Base-by-base conservation (phyloP, 306 rosid species). In the Canavalia gladiata region DNA sequence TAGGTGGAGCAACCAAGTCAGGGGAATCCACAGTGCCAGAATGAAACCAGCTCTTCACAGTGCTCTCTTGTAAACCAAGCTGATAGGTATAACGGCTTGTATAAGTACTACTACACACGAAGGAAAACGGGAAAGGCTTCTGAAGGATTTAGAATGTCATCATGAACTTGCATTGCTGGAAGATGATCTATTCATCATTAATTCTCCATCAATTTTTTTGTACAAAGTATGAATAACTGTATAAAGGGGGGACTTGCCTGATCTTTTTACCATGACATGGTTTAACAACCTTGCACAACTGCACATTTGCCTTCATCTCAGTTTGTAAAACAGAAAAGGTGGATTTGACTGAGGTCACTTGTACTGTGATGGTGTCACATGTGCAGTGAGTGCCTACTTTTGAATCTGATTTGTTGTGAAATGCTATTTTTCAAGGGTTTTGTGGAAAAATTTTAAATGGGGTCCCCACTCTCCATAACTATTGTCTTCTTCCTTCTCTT, bases 91-190 rank as follows among this genome's bases (percentile, higher is more conserved):
- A 70, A 29, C 50, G 75, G 13, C 34, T 3, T 29, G 28, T 59
- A 7, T n/a, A 86, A 83, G 85, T 84, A 39, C 59, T 90, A 80
- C 85, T 90, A 82, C 84, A 76, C 29, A 34, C 75, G 91, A 55
- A 92, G 79, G 87, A 85, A 69, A 73, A 3, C 11, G 33, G 28
- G 33, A 37, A 10, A 42, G 74, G 2, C 54, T 45, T 47, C 42
- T 52, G 18, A 62, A 54, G 35, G 25, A 8, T 47, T 67, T 45
- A 30, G 52, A 46, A 39, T 55, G 33, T 13, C 12, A 71, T 56
- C 4, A 1, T 49, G 51, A 70, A 42, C 62, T 59, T 50, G 83
- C 75, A 13, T 39, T 65, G 25, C 28, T 18, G 74, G 63, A 83
- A 73, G 10, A 50, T 81, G 2, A 65, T 18, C 25, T 0, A 18